Evolutionary conservation across 1,139 yeast species (phyloP).

Genomic region (Tardiomyces digboiensis): DNA sequence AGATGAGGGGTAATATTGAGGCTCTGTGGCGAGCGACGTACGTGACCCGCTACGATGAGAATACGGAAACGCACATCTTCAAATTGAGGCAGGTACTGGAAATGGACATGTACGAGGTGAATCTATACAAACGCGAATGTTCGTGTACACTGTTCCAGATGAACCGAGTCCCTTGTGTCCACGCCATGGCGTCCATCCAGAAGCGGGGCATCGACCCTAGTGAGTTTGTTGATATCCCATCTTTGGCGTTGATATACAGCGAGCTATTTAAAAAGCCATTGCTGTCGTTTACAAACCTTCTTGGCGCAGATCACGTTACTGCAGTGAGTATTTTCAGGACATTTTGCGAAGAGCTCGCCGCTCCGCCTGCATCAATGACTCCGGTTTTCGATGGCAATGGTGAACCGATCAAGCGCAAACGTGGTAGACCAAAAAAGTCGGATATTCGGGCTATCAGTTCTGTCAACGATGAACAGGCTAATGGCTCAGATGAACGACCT

Average conservation of each 20-base stretch:
- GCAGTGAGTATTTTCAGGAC: background rate
- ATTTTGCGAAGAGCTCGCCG: background rate
- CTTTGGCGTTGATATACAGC: background rate
- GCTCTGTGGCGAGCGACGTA: background rate
- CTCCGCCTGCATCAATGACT: background rate
- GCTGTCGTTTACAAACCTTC: background rate
- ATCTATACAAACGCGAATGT: background rate
- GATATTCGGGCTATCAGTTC: background rate
- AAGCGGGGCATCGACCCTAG: background rate
- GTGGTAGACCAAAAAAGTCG: background rate
- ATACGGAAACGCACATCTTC: background rate
- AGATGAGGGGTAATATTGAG: background rate
- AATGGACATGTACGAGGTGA: background rate
- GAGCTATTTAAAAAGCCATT: background rate
- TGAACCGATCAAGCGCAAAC: background rate
- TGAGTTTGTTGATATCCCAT: background rate
- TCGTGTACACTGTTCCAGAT: background rate
- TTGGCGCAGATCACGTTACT: background rate
- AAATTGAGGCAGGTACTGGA: background rate
- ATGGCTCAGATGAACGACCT: background rate
- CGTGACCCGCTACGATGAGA: background rate
- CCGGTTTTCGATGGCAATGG: background rate
- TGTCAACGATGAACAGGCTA: background rate
- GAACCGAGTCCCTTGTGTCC: background rate
- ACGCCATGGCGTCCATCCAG: background rate